Evolutionary conservation across 2,329 filamentous ascomycete genomes (phyloP).

Genomic region (Trichoderma brevicompactum): DNA sequence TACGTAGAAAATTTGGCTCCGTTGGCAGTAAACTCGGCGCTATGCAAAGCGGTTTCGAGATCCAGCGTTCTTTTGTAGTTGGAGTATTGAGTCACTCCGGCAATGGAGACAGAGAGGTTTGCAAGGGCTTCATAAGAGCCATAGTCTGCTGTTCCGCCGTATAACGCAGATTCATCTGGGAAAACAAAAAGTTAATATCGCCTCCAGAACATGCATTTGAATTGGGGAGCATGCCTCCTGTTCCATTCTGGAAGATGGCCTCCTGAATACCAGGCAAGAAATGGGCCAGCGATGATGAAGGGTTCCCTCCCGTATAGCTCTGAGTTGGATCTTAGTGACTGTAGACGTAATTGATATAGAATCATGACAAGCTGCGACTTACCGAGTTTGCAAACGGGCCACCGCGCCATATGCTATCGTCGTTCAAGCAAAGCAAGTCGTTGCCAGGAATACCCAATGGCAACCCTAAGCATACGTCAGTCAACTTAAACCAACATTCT

Average conservation of each 20-base stretch:
- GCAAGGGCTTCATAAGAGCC: conserved; percentile 53
- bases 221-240: conserved; percentile 44
- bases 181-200: accelerated
- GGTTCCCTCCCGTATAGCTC: conserved; percentile 55
- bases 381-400: conserved; percentile 52
- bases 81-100: conserved; percentile 37
- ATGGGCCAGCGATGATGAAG: conserved; percentile 40
- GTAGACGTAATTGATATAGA: neutral
- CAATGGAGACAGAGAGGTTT: conserved; percentile 49
- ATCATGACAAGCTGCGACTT: conserved; percentile 19
- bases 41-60: conserved; percentile 48
- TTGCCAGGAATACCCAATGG: conserved; percentile 48
- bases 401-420: conserved; percentile 56
- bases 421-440: conserved; percentile 51
- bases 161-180: conserved; percentile 44
- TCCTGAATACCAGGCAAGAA: conserved; percentile 49
- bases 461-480: conserved; percentile 34
- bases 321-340: conserved; percentile 26
- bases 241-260: conserved; percentile 54
- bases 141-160: conserved; percentile 47
- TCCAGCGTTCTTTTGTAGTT: conserved; percentile 51
- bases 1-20: conserved; percentile 31
- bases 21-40: conserved; percentile 42
- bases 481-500: neutral
- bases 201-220: neutral